Evolutionary conservation across 2,329 filamentous ascomycete species (phyloP).

Genomic region (Capronia epimyces): DNA sequence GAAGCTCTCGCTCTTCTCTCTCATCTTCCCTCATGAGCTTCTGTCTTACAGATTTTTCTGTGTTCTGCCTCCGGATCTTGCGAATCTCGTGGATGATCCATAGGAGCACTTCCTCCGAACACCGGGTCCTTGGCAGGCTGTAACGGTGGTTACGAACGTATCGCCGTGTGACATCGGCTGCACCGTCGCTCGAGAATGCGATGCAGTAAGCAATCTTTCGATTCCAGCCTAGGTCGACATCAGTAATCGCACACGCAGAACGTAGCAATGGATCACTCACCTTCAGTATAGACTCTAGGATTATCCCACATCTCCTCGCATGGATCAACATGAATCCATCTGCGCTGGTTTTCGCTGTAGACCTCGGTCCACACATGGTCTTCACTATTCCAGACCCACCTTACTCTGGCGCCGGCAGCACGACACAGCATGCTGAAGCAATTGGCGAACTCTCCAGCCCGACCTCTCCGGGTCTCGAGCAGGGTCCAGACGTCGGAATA

Average conservation of each 20-base stretch:
- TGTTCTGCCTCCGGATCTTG: conserved; percentile 71
- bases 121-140: conserved; percentile 66
- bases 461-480: conserved; percentile 76
- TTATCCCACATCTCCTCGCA: conserved; percentile 96
- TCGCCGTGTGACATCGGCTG: conserved; percentile 61
- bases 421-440: conserved; percentile 98
- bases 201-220: conserved; percentile 97
- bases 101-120: conserved; percentile 81
- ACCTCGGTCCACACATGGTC: conserved; percentile 98
- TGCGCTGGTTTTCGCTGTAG: conserved; percentile 85
- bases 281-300: conserved; percentile 83
- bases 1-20: conserved; percentile 45
- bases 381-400: conserved; percentile 98
- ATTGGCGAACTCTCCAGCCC: conserved; percentile 94
- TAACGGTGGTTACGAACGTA: conserved; percentile 52
- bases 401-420: conserved; percentile 80
- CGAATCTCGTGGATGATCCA: conserved; percentile 92
- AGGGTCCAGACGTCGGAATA: conserved; percentile 94
- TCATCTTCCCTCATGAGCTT: conserved; percentile 46
- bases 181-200: conserved; percentile 86
- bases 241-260: background rate
- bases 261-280: conserved; percentile 38
- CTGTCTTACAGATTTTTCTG: conserved; percentile 72
- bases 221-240: conserved; percentile 61
- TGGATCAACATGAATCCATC: conserved; percentile 95